Evolutionary conservation across 2,329 filamentous ascomycete species (phyloP).

Genomic region (Talaromyces sp.): DNA sequence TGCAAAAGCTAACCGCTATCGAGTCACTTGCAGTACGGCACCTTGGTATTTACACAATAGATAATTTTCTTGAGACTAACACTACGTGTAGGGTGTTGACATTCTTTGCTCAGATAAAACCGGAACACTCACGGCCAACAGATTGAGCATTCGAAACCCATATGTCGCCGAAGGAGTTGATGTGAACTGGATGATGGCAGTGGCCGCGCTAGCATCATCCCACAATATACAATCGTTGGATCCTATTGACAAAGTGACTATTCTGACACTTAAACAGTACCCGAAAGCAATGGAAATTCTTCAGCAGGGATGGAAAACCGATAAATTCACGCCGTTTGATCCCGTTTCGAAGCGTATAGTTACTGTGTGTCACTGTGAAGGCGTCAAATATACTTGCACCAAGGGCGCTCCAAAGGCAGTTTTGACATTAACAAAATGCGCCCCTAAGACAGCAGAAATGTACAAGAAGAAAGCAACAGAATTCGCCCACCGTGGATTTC

Average conservation of each 20-base stretch:
- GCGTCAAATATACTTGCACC: conserved; percentile 65
- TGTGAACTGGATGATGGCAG: conserved; percentile 79
- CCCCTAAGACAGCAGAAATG: conserved; percentile 56
- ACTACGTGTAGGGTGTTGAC: conserved; percentile 53
- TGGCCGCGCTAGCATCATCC: conserved; percentile 68
- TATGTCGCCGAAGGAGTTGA: conserved; percentile 72
- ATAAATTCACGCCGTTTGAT: conserved; percentile 67
- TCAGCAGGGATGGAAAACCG: conserved; percentile 66
- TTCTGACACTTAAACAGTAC: conserved; percentile 67
- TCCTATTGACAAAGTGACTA: conserved; percentile 74
- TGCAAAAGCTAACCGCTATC: conserved; percentile 74
- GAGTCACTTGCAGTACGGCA: conserved; percentile 61
- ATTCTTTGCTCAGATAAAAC: conserved; percentile 80
- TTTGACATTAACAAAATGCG: conserved; percentile 62
- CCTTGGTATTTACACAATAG: neutral
- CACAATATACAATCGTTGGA: conserved; percentile 74
- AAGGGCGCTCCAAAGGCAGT: conserved; percentile 75
- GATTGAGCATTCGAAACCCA: conserved; percentile 70
- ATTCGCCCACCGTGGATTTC: conserved; percentile 73
- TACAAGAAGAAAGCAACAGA: conserved; percentile 69
- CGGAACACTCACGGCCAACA: conserved; percentile 59
- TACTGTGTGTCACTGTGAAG: conserved; percentile 61
- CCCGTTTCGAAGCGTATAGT: conserved; percentile 77
- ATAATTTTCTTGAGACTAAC: neutral
- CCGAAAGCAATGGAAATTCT: conserved; percentile 71